A percentile compares a stretch with the other conserved stretches of the same genome.
Conservation (phyloP, 495 filamentous ascomycete species). For the Xylaria grammica region DNA sequence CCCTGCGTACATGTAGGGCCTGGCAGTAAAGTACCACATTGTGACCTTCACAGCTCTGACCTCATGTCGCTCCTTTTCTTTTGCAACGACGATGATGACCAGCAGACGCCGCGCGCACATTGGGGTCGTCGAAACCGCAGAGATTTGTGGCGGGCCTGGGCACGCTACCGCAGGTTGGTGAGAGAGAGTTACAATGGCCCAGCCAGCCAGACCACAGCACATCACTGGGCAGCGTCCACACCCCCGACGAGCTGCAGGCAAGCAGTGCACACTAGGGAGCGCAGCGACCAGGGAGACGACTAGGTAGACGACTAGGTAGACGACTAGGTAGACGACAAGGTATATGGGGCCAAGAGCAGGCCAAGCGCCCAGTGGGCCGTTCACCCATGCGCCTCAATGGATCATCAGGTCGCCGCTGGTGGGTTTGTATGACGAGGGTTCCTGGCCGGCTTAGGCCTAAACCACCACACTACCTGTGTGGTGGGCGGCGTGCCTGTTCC, state of each 20-base stretch:
- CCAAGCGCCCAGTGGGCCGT: constrained; percentile 26
- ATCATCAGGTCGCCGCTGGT: constrained; percentile 26
- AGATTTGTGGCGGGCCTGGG: constrained; percentile 26
- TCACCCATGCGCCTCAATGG: constrained; percentile 21
- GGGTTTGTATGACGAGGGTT: constrained; percentile 25
- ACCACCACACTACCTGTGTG: background rate
- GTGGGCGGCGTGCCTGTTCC: constrained; percentile 23
- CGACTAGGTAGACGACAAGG: constrained; percentile 9
- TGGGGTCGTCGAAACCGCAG: constrained; percentile 23
- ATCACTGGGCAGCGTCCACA: constrained; percentile 17
- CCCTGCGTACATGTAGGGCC: background rate
- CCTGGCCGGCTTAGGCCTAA: constrained; percentile 15
- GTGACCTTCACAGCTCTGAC: constrained; percentile 21
- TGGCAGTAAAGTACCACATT: constrained; percentile 3
- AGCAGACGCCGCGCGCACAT: constrained; percentile 24
- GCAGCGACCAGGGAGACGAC: constrained; percentile 9
- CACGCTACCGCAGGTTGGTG: constrained; percentile 22
- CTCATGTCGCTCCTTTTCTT: constrained; percentile 22
- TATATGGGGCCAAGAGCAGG: constrained; percentile 20
- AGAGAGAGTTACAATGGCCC: constrained; percentile 20
- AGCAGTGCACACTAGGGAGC: no score
- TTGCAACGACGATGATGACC: constrained; percentile 20
- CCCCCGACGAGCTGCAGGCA: constrained; percentile 23
- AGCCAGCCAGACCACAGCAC: constrained; percentile 22
- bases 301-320: constrained; percentile 10